Evolutionary conservation across 23 red algal genomes (phyloP).

Genomic region (Gracilaria caudata): DNA sequence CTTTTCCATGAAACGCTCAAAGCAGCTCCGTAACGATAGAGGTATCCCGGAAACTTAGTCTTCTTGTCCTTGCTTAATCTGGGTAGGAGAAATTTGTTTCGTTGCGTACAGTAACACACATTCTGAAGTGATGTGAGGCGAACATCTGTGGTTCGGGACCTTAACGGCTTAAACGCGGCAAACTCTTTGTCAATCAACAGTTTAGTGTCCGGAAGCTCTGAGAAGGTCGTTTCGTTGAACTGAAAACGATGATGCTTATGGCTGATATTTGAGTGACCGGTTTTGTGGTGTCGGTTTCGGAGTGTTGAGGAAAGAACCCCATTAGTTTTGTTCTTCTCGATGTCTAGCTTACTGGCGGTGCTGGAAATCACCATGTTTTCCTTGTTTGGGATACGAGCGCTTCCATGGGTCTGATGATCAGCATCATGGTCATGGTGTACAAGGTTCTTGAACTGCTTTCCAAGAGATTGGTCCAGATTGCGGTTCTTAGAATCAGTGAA

Average conservation of each 20-base stretch:
- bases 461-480: not conserved
- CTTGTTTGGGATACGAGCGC: not conserved
- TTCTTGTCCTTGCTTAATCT: constrained; percentile 27
- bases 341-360: not conserved
- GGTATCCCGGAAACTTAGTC: constrained; percentile 28
- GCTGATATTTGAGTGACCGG: not conserved
- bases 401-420: not conserved
- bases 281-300: not conserved
- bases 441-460: not conserved
- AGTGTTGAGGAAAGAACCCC: not conserved
- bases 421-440: not conserved
- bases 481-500: not conserved
- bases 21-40: constrained; percentile 48
- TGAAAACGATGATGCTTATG: not conserved
- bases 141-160: constrained; percentile 33
- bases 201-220: not conserved
- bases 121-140: constrained; percentile 33
- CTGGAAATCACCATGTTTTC: not conserved
- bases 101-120: constrained; percentile 56
- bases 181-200: constrained; percentile 20
- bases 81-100: constrained; percentile 52
- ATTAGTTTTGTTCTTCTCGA: not conserved
- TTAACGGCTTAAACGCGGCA: constrained; percentile 10
- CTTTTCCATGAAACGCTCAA: constrained; percentile 41
- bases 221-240: not conserved